A percentile compares a stretch with the other conserved stretches of the same genome.
These are phyloP conservation scores for Vaccinium macrocarpon DNA, from an alignment of 148 eudicot genomes.

Conservation along the genomic window DNA sequence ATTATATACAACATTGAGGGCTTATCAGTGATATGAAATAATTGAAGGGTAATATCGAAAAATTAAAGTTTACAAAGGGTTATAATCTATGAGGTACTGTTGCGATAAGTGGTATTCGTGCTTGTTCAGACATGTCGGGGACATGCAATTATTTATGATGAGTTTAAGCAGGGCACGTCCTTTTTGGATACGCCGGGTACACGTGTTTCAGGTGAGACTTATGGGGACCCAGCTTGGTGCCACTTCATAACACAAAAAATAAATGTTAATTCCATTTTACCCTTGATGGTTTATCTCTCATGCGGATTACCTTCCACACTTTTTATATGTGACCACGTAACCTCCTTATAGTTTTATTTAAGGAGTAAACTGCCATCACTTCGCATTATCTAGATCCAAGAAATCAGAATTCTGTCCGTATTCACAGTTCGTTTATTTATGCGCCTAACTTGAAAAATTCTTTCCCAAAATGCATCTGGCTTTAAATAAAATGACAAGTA, in stretches of 20 bases:
- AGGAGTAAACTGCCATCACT: not conserved
- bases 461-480: not conserved
- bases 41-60: not conserved
- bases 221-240: not conserved
- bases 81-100: not conserved
- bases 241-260: not conserved
- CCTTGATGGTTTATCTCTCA: not conserved
- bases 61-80: not conserved
- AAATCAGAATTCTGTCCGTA: not conserved
- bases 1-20: no score
- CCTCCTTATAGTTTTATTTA: not conserved
- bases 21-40: not conserved
- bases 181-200: not conserved
- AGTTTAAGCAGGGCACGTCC: not conserved
- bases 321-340: not conserved
- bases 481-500: not conserved
- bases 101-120: not conserved
- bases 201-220: not conserved
- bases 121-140: not conserved
- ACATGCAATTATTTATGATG: not conserved
- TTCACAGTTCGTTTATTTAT: not conserved
- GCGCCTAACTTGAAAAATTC: not conserved
- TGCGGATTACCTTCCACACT: not conserved
- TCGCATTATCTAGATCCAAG: not conserved
- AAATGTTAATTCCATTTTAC: not conserved